These are phyloP conservation scores for Apiospora saccharicola DNA, from an alignment of 2,329 filamentous ascomycete species.

Conservation along the genomic window DNA sequence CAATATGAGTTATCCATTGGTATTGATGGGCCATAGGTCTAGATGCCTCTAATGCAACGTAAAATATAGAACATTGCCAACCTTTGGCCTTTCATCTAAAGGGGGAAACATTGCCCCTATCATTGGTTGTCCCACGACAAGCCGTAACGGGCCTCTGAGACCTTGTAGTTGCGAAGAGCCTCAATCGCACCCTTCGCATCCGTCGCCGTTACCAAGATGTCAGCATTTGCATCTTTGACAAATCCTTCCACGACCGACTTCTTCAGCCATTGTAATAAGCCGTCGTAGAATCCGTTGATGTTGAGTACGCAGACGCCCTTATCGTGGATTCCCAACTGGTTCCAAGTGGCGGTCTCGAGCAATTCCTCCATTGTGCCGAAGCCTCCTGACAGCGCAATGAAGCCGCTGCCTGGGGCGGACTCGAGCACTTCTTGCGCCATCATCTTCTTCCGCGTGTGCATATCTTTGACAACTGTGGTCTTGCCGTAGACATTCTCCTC, in stretches of 20 bases:
- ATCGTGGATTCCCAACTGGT: slow-evolving; percentile 91
- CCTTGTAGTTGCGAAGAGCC: slow-evolving; percentile 76
- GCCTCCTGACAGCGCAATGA: slow-evolving; percentile 84
- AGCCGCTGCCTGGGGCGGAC: slow-evolving; percentile 84
- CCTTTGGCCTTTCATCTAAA: neutral
- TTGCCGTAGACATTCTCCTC: slow-evolving; percentile 74
- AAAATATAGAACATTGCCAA: neutral
- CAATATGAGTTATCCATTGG: slow-evolving; percentile 1
- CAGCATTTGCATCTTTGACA: slow-evolving; percentile 71
- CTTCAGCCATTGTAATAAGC: slow-evolving; percentile 81
- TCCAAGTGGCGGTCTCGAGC: slow-evolving; percentile 92
- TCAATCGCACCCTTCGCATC: slow-evolving; percentile 76
- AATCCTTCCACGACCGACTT: slow-evolving; percentile 81
- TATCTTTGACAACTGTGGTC: slow-evolving; percentile 90
- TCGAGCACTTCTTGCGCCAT: slow-evolving; percentile 90
- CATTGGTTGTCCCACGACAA: slow-evolving; percentile 72
- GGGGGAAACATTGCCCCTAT: slow-evolving; percentile 11
- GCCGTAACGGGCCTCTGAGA: slow-evolving; percentile 77
- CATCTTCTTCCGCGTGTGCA: slow-evolving; percentile 94
- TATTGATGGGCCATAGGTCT: neutral
- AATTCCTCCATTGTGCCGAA: slow-evolving; percentile 97
- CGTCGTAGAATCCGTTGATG: slow-evolving; percentile 91
- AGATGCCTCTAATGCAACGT: slow-evolving; percentile 6
- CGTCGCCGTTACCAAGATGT: slow-evolving; percentile 81
- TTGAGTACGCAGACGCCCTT: slow-evolving; percentile 84